Conservation (phyloP, 768 basidiomycete genomes). For the Chalciporus sphaerocephalus region DNA sequence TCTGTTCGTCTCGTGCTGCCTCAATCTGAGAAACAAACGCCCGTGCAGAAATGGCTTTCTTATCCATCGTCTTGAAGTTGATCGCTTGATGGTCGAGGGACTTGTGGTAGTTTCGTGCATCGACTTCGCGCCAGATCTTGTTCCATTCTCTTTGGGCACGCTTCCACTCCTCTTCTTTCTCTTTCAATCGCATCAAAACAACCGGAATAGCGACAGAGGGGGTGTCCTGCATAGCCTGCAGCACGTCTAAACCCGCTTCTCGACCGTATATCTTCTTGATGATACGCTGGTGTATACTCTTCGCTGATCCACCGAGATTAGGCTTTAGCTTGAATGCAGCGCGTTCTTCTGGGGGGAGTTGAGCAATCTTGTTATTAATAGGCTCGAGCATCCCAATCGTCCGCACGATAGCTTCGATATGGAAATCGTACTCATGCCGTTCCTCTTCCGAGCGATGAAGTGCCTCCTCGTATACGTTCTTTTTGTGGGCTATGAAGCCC, state of each 20-base stretch:
- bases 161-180: conserved; percentile 99
- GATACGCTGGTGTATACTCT: conserved; percentile 88
- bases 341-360: conserved; percentile 75
- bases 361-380: conserved; percentile 79
- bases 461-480: conserved; percentile 96
- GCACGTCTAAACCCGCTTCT: conserved; percentile 75
- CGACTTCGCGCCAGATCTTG: conserved; percentile 96
- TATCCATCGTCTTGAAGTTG: conserved; percentile 85
- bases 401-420: conserved; percentile 90
- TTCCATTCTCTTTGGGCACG: conserved; percentile 97
- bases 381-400: conserved; percentile 91
- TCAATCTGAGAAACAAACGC: conserved; percentile 82
- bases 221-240: conserved; percentile 87
- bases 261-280: conserved; percentile 97
- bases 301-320: conserved; percentile 76
- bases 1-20: conserved; percentile 76
- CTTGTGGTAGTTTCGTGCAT: conserved; percentile 90
- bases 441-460: conserved; percentile 96
- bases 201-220: conserved; percentile 87
- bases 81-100: conserved; percentile 92
- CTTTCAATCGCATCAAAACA: conserved; percentile 82
- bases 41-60: conserved; percentile 74
- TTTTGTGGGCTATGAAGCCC: conserved; percentile 84
- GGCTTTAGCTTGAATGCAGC: conserved; percentile 81
- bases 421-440: conserved; percentile 98